Conservation (phyloP, 352 stramenopile genomes). For the Albugo candida region DNA sequence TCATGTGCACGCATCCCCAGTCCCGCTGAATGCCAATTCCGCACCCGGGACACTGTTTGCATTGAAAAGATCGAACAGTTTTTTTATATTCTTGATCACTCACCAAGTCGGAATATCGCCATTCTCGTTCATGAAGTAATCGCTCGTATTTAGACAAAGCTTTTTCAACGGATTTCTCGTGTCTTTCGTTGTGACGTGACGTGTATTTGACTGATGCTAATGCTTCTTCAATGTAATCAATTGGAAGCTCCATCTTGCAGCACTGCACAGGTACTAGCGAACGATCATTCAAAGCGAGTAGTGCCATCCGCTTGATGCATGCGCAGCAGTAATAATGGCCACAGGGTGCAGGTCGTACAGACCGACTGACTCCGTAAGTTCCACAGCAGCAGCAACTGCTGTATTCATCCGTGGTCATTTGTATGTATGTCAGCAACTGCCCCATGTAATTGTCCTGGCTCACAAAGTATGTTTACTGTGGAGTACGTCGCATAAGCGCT, state of each 20-base stretch:
- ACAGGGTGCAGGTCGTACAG: conserved; percentile 21
- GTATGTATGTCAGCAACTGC: too few species aligned
- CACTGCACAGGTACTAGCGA: conserved; percentile 40
- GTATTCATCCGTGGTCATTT: too few species aligned
- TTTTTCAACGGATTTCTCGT: neutral
- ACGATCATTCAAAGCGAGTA: conserved; percentile 31
- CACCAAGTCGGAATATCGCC: conserved; percentile 29
- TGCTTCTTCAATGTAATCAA: conserved; percentile 31
- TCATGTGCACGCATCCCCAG: conserved; percentile 64
- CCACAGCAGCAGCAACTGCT: too few species aligned
- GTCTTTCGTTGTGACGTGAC: too few species aligned
- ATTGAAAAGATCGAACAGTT: conserved; percentile 19
- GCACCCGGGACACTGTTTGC: conserved; percentile 56
- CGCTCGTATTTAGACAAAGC: conserved; percentile 29
- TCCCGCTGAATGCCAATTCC: conserved; percentile 50
- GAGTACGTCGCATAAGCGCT: too few species aligned
- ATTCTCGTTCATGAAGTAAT: conserved; percentile 28
- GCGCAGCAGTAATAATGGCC: conserved; percentile 33
- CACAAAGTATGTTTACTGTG: too few species aligned
- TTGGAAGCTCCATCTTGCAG: conserved; percentile 43
- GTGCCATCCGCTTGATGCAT: conserved; percentile 39
- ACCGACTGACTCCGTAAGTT: too few species aligned
- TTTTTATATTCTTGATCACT: conserved; percentile 42
- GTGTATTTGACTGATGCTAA: conserved; percentile 4
- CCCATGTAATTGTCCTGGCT: too few species aligned